Base-by-base conservation (phyloP, 2,329 filamentous ascomycete species). In the Colletotrichum australisinense region DNA sequence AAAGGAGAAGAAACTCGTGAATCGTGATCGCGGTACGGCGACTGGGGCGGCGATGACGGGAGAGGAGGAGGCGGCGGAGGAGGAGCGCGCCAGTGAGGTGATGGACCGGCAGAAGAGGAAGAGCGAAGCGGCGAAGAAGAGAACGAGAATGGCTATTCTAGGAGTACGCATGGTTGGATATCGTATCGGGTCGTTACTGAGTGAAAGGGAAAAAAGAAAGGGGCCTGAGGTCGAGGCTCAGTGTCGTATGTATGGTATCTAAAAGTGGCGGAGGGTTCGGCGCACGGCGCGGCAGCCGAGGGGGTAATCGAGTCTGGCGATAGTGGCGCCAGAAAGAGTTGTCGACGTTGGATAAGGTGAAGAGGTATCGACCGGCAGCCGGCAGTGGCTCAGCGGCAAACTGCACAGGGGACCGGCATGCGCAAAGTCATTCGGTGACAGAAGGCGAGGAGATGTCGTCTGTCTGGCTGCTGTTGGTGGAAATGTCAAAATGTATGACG, bases 1-100 rank as follows among this genome's bases (percentile, higher is more conserved):
- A 82, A 94, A 93, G 75, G 92, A 92, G 83, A 94, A 91, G 75
- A 94, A 85, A 52, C 88, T 86, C 69, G 85, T 84, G 60, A 92
- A 81, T 68, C 88, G 83, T 42, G 87, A 84, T 72, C 83, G 83
- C 62, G 80, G 62, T 16, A 77, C 60, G 59, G 76, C 77, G 28
- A 78, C 67, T 46, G 71, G 71, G 30, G 64, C 57, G 53, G 68
- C 42, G 6, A 71, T 63, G 19, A 63, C 60, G 53, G 55, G 53
- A 35, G 69, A 42, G 66, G 53, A 26, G 22, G 53, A 26, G 35
- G 67, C 32, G 65, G 53, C 12, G 22, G 53, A 7, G 46, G 59
- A 58, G n/a, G 68, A 53, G 66, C 78, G 80, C 38, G 78, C 79
- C 67, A 79, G 74, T n/a, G 87, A 84, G 56, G 83, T 83, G 76